Evolutionary conservation across 352 stramenopile species (phyloP).

Genomic region (Phytophthora palmivora): DNA sequence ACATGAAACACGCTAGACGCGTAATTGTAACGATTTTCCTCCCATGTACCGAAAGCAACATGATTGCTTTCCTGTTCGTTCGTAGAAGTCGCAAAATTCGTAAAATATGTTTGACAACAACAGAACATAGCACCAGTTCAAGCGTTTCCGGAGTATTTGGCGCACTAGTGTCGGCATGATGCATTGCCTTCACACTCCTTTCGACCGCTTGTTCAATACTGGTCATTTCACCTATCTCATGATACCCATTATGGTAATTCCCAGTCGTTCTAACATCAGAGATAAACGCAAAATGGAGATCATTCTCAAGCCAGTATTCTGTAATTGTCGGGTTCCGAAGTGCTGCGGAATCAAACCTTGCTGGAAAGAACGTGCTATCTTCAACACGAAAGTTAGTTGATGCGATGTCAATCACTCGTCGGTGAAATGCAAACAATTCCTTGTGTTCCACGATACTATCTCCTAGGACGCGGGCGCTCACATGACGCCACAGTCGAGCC

Average conservation of each 20-base stretch:
- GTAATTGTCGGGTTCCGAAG: constrained; percentile 29
- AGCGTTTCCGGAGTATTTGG: constrained; percentile 36
- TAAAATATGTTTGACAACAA: constrained; percentile 66
- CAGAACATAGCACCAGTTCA: constrained; percentile 59
- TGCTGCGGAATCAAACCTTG: constrained; percentile 8
- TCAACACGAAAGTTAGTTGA: constrained; percentile 51
- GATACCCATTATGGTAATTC: constrained; percentile 55
- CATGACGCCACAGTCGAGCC: constrained; percentile 78
- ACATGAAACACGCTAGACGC: constrained; percentile 61
- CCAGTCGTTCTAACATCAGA: constrained; percentile 47
- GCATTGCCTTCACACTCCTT: constrained; percentile 66
- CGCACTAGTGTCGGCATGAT: constrained; percentile 27
- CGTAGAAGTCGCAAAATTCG: constrained; percentile 57
- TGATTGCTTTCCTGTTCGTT: constrained; percentile 38
- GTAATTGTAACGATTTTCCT: constrained; percentile 63
- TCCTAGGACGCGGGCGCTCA: constrained; percentile 57
- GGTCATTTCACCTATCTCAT: constrained; percentile 59
- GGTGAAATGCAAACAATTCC: constrained; percentile 52
- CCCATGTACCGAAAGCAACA: constrained; percentile 55
- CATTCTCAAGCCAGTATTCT: constrained; percentile 51
- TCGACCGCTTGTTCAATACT: constrained; percentile 64
- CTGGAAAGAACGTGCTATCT: constrained; percentile 47
- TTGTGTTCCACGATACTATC: constrained; percentile 51
- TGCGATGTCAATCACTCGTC: constrained; percentile 53
- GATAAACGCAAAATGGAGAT: constrained; percentile 67